These are phyloP conservation scores for Skeletonema menzelii DNA, from an alignment of 108 stramenopile species.

Conservation along the genomic window DNA sequence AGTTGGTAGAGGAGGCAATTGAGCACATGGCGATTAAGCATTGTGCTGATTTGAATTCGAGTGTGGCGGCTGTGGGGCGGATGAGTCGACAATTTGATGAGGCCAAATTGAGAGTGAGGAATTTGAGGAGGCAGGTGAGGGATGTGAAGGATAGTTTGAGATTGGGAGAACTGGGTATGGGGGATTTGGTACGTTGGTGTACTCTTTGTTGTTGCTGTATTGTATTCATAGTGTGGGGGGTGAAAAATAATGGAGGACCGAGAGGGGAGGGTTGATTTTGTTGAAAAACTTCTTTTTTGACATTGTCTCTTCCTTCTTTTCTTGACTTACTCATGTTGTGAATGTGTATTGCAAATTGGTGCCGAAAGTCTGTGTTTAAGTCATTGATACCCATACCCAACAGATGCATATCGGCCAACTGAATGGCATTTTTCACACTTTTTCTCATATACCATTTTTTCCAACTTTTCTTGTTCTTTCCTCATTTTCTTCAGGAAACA, in stretches of 20 bases:
- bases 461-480: neutral
- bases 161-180: conserved; percentile 24
- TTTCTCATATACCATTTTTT: neutral
- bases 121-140: conserved; percentile 75
- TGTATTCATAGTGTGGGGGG: neutral
- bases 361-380: neutral
- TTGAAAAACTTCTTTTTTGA: neutral
- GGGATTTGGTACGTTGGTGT: neutral
- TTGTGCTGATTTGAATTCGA: conserved; percentile 82
- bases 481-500: neutral
- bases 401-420: too few relatives aligned
- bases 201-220: neutral
- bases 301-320: neutral
- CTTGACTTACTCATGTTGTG: neutral
- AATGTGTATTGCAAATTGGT: too few relatives aligned
- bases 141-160: conserved; percentile 76
- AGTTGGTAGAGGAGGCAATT: conserved; percentile 78
- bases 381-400: too few relatives aligned
- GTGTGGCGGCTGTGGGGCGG: conserved; percentile 77
- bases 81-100: conserved; percentile 81
- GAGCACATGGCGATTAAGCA: conserved; percentile 82
- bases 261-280: neutral
- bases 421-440: neutral
- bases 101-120: conserved; percentile 64
- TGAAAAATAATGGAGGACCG: neutral